Percentiles rank a stretch among this genome's conserved stretches.
phyloP scores from a whole-genome alignment of 2,329 filamentous ascomycete species.

The Cordyceps cateniannulata region DNA sequence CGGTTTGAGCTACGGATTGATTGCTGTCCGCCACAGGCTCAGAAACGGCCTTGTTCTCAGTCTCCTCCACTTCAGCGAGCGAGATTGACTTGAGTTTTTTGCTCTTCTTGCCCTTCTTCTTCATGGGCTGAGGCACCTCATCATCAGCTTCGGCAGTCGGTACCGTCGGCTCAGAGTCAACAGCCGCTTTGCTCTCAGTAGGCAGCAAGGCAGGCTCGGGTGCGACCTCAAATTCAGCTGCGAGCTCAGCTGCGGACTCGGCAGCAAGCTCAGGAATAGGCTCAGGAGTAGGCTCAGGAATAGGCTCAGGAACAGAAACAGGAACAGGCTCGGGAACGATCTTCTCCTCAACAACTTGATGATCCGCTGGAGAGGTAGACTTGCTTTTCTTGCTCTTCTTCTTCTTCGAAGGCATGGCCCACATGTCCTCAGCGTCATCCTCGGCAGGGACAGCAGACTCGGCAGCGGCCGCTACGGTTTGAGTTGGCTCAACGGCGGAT shows the following conservation, averaged over 20 bases:
- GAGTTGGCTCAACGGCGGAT: background rate
- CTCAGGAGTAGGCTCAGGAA: background rate
- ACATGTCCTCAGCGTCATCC: constrained; percentile 18
- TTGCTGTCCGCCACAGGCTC: background rate
- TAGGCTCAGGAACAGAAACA: background rate
- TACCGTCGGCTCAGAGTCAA: background rate
- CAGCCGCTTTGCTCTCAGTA: background rate
- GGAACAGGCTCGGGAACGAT: background rate
- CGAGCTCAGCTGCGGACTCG: too few species aligned
- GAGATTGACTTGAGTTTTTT: constrained; percentile 17
- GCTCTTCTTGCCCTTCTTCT: constrained; percentile 33
- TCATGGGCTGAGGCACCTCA: constrained; percentile 14
- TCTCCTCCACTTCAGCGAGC: background rate
- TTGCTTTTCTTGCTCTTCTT: constrained; percentile 28
- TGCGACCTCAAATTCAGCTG: too few species aligned
- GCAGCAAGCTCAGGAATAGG: background rate
- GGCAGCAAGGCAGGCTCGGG: too few species aligned
- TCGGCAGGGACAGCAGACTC: constrained; percentile 17
- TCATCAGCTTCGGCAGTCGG: constrained; percentile 8
- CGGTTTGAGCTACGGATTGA: background rate
- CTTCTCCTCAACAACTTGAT: background rate
- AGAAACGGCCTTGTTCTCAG: background rate
- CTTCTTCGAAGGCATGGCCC: constrained; percentile 19
- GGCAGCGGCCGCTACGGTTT: background rate
- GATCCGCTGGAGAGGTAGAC: background rate